Conservation (phyloP, 805 yeast species). For the Candida yuanshanica region DNA sequence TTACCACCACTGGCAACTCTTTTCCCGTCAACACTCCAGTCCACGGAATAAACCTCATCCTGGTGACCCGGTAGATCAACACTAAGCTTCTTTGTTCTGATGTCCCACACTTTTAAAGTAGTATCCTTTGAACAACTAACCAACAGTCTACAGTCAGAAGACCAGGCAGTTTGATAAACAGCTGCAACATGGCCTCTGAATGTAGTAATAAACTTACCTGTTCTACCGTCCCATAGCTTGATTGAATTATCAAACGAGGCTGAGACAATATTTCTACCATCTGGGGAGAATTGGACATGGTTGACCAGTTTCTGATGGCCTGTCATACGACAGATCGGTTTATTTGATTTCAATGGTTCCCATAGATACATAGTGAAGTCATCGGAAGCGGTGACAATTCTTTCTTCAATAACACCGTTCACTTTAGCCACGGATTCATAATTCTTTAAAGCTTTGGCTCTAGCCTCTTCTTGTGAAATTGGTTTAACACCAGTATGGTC, state of each 20-base stretch:
- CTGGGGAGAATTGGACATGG: conserved; percentile 94
- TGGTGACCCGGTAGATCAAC: conserved; percentile 94
- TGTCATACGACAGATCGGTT: conserved; percentile 90
- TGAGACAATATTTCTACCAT: conserved; percentile 84
- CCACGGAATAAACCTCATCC: conserved; percentile 95
- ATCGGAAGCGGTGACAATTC: conserved; percentile 92
- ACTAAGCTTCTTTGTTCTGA: conserved; percentile 73
- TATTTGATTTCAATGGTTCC: conserved; percentile 78
- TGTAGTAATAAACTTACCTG: conserved; percentile 85
- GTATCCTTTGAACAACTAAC: conserved; percentile 96
- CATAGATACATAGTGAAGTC: conserved; percentile 97
- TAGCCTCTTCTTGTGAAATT: conserved; percentile 39
- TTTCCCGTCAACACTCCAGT: conserved; percentile 95
- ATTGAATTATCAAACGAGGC: conserved; percentile 95
- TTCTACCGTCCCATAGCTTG: conserved; percentile 93
- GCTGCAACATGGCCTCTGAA: conserved; percentile 97
- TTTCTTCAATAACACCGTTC: conserved; percentile 63
- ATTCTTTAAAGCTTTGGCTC: conserved; percentile 40
- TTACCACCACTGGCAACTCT: conserved; percentile 97
- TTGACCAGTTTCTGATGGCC: conserved; percentile 97
- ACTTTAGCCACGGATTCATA: conserved; percentile 54
- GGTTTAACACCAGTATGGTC: conserved; percentile 60
- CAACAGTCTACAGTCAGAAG: conserved; percentile 83
- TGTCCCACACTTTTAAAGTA: conserved; percentile 94
- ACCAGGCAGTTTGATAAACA: conserved; percentile 97